These are phyloP conservation scores for Ophiorrhiza pumila DNA, from an alignment of 257 asterid species.

Conservation along the genomic window DNA sequence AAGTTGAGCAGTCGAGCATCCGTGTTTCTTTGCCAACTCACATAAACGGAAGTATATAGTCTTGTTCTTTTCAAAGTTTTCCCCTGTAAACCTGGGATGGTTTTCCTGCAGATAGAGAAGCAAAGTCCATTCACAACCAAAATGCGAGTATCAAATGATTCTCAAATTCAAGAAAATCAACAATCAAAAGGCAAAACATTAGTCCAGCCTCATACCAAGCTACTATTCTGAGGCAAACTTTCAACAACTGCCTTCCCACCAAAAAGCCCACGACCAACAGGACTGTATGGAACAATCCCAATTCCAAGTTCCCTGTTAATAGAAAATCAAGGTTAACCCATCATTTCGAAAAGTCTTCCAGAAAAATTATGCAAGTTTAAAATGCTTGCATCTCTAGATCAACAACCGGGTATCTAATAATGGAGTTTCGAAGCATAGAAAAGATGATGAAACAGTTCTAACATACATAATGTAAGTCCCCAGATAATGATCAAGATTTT, in stretches of 20 bases:
- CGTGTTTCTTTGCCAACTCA: slow-evolving; percentile 42
- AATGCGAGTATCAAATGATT: background rate
- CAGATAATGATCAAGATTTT: background rate
- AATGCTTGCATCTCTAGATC: background rate
- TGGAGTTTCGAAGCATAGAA: background rate
- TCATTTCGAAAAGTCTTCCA: background rate
- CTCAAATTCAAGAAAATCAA: background rate
- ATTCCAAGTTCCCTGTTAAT: slow-evolving; percentile 55
- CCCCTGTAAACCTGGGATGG: slow-evolving; percentile 58
- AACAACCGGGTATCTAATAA: background rate
- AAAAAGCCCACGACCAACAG: slow-evolving; percentile 51
- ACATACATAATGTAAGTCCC: background rate
- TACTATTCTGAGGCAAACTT: slow-evolving; percentile 34
- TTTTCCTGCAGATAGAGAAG: slow-evolving; percentile 19
- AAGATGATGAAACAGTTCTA: background rate
- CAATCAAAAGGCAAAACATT: background rate
- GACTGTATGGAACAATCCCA: slow-evolving; percentile 60
- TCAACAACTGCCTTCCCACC: slow-evolving; percentile 50
- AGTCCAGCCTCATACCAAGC: slow-evolving; percentile 30
- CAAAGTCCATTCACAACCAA: background rate
- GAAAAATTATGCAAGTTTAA: background rate
- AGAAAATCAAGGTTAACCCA: background rate
- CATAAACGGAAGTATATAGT: slow-evolving; percentile 43
- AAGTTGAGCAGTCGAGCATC: slow-evolving; percentile 58
- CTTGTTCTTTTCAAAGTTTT: slow-evolving; percentile 63